Base-by-base conservation (phyloP, 2,329 filamentous ascomycete species). In the Paraconiothyrium brasiliense region DNA sequence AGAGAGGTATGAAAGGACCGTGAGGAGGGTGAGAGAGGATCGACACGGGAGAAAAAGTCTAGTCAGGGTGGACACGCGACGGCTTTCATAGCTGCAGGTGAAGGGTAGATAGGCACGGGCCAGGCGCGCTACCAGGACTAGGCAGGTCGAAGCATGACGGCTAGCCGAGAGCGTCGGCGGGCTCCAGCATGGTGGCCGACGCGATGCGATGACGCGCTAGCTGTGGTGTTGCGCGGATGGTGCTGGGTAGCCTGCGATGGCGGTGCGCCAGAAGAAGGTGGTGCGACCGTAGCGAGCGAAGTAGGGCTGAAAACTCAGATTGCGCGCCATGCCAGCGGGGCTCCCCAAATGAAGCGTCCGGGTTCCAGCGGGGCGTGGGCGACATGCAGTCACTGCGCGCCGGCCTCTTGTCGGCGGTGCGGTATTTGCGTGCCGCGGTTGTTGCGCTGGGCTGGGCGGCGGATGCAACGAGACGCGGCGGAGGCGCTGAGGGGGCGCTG, bases 81-180 rank as follows among this genome's bases (percentile, higher is more conserved):
- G 67, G 61, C 65, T 71, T 74, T 73, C 65, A 70, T 71, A 63
- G 60, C 65, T 71, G 70, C 67, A 68, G 63, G 63, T 60, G 67
- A 56, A 73, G 69, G 67, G 71, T 69, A 70, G 39, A 41, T 41
- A 60, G 63, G 69, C 66, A 65, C 67, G 67, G 67, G 51, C 64
- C 64, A 59, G 59, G 62, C 52, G 66, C 62, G 56, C 69, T 74
- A 71, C 63, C 58, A 54, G 47, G 44, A 35, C 30, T 62, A 55
- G 48, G 60, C 60, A 69, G 65, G 64, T 61, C 65, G 51, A 60
- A 64, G 52, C 63, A 64, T 64, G 62, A 62, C 54, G 59, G 63
- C 69, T 49, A 44, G 48, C 39, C 16, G 43, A 43, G 46, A 54
- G 41, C 54, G 22, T 54, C 54, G 50, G 57, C 68, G 64, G 65